phyloP scores from a whole-genome alignment of 805 yeast species.

The Ogataea glucozyma region DNA sequence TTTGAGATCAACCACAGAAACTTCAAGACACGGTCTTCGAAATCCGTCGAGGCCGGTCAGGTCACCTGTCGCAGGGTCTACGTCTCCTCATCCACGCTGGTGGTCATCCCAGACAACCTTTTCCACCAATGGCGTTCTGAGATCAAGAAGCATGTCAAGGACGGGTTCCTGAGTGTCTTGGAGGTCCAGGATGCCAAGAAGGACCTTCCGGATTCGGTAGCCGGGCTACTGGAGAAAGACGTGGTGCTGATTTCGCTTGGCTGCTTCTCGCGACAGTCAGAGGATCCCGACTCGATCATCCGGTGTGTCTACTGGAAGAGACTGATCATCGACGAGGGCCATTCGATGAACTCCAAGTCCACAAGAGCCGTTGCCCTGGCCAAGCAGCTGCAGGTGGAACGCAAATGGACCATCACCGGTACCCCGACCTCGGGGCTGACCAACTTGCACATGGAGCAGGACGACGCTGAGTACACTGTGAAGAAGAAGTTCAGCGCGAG shows the following conservation, averaged over 20 bases:
- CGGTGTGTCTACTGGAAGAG: conserved; percentile 61
- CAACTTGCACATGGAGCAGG: conserved; percentile 47
- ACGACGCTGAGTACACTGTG: conserved; percentile 42
- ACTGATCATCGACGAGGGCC: conserved; percentile 75
- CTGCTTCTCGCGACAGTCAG: conserved; percentile 45
- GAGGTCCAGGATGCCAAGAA: conserved; percentile 26
- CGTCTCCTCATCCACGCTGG: conserved; percentile 54
- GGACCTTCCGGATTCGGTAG: conserved; percentile 33
- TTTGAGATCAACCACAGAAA: conserved; percentile 14
- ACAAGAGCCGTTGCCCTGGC: conserved; percentile 54
- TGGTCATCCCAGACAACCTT: conserved; percentile 66
- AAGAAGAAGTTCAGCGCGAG: conserved; percentile 50
- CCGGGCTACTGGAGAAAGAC: conserved; percentile 47
- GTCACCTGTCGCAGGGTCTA: conserved; percentile 34
- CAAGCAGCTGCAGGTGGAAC: conserved; percentile 50
- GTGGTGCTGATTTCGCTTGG: conserved; percentile 52
- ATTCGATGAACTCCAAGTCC: conserved; percentile 54
- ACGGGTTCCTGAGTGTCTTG: conserved; percentile 39
- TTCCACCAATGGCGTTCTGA: conserved; percentile 67
- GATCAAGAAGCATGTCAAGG: conserved; percentile 52
- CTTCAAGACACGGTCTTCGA: conserved; percentile 20
- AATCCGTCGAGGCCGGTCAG: conserved; percentile 5
- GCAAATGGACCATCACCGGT: conserved; percentile 75
- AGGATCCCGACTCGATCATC: conserved; percentile 38
- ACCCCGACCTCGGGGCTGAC: conserved; percentile 76